phyloP scores from a whole-genome alignment of 1,284 basidiomycete species.

The Nidula niveotomentosa region DNA sequence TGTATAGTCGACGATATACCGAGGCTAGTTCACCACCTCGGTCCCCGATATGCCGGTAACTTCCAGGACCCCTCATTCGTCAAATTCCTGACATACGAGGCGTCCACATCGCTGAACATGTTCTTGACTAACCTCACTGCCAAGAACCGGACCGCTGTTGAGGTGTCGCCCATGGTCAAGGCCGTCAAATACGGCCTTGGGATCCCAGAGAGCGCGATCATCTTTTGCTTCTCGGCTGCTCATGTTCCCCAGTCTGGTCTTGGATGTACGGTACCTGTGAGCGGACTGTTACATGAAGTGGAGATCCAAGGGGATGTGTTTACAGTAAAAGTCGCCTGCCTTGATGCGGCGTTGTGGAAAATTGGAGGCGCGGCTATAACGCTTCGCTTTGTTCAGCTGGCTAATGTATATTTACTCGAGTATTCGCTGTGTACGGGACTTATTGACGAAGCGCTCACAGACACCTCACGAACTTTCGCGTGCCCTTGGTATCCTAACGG shows the following conservation, averaged over 20 bases:
- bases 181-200: slow-evolving; percentile 51
- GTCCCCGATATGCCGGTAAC: slow-evolving; percentile 69
- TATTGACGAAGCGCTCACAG: slow-evolving; percentile 24
- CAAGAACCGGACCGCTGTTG: slow-evolving; percentile 23
- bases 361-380: slow-evolving; percentile 82
- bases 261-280: slow-evolving; percentile 14
- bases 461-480: slow-evolving; percentile 74
- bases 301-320: slow-evolving; percentile 59
- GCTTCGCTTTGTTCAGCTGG: slow-evolving; percentile 78
- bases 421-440: not conserved
- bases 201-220: slow-evolving; percentile 18
- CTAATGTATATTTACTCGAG: slow-evolving; percentile 46
- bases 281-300: slow-evolving; percentile 22
- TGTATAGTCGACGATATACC: slow-evolving; percentile 56
- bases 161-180: slow-evolving; percentile 41
- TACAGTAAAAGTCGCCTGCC: slow-evolving; percentile 54
- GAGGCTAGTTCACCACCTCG: slow-evolving; percentile 73
- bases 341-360: slow-evolving; percentile 82
- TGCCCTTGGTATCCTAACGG: slow-evolving; percentile 72
- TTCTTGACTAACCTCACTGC: slow-evolving; percentile 41
- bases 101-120: slow-evolving; percentile 75
- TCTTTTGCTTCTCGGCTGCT: slow-evolving; percentile 40
- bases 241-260: slow-evolving; percentile 20
- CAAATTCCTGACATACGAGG: slow-evolving; percentile 77
- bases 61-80: slow-evolving; percentile 66